These are phyloP conservation scores for Dovyalis caffra DNA, from an alignment of 345 rosid genomes.

Conservation along the genomic window DNA sequence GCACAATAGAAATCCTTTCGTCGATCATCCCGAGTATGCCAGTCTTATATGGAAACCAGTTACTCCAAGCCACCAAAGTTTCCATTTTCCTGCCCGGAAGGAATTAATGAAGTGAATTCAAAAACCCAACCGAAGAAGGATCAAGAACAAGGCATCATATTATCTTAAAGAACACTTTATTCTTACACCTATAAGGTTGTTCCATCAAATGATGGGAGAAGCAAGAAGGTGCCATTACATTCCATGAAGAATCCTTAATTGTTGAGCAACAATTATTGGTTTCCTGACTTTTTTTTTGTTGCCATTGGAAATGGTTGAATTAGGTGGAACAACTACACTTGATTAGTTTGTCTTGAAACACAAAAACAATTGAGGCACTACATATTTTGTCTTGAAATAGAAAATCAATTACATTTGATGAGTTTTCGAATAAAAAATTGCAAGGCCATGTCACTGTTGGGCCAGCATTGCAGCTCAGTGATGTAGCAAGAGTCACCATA, in stretches of 20 bases:
- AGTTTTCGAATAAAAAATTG: background rate
- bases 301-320: too few species aligned
- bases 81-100: background rate
- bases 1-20: slow-evolving; percentile 20
- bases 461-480: background rate
- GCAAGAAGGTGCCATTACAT: background rate
- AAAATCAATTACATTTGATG: background rate
- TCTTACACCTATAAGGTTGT: background rate
- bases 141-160: background rate
- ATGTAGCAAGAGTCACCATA: background rate
- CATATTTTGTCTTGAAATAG: too few species aligned
- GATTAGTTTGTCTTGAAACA: too few species aligned
- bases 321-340: background rate
- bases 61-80: background rate
- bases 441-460: background rate
- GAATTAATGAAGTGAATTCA: background rate
- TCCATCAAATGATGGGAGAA: background rate
- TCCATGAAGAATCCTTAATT: background rate
- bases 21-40: slow-evolving; percentile 24
- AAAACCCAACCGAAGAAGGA: background rate
- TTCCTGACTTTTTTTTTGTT: background rate
- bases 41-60: slow-evolving; percentile 15
- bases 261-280: background rate
- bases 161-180: background rate
- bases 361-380: background rate